phyloP scores from a whole-genome alignment of 106 monocot species.

The Xerophyta viscosa region DNA sequence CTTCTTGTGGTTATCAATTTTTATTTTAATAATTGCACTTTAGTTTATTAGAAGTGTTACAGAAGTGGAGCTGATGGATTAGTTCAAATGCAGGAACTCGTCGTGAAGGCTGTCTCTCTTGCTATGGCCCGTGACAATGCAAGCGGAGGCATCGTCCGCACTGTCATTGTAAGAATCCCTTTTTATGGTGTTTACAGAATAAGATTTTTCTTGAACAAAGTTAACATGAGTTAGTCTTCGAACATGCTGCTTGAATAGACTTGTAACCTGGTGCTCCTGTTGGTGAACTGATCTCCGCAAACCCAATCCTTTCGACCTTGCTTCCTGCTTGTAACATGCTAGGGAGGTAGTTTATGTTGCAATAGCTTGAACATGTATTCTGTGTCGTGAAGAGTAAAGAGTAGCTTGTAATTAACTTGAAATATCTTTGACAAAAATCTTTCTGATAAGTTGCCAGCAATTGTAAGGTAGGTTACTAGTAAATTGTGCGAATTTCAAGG shows the following conservation, averaged over 20 bases:
- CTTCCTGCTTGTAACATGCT: no score
- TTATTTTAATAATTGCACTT: background rate
- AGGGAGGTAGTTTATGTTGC: background rate
- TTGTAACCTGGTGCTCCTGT: background rate
- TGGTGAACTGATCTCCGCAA: background rate
- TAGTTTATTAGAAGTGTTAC: background rate
- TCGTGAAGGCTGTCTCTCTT: conserved; percentile 86
- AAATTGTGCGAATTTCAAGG: no score
- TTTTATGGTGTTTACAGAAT: background rate
- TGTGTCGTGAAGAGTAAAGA: no score
- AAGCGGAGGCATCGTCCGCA: conserved; percentile 94
- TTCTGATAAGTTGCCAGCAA: no score
- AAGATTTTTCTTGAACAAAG: background rate
- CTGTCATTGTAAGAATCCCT: conserved; percentile 60
- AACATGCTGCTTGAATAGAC: no score
- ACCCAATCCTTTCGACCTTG: no score
- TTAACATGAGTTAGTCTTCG: no score
- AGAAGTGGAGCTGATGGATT: background rate
- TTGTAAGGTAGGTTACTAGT: no score
- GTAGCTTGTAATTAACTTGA: no score
- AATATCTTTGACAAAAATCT: no score
- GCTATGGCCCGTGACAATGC: conserved; percentile 94
- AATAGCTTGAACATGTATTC: no score
- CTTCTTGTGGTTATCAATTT: no score
- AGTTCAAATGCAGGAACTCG: conserved; percentile 41